Conservation (phyloP, 2,329 filamentous ascomycete genomes). For the Fusarium illudens region DNA sequence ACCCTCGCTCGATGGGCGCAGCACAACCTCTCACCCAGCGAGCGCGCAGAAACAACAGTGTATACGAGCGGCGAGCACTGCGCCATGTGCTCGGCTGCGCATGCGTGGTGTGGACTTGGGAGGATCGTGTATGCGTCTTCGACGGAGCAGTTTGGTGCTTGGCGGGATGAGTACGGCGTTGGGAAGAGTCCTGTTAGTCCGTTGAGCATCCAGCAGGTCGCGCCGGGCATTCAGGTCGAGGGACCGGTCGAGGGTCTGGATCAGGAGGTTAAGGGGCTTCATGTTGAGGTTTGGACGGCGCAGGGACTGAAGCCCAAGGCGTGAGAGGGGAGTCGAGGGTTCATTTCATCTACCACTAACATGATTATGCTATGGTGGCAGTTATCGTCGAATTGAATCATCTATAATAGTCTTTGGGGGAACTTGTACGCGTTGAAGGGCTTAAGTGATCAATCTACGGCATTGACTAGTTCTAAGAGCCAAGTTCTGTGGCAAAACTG, state of each 20-base stretch:
- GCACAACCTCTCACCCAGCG: conserved; percentile 44
- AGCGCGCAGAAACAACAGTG: conserved; percentile 50
- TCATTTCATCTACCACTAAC: background rate
- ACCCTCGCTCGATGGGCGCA: conserved; percentile 51
- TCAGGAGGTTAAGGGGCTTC: conserved; percentile 43
- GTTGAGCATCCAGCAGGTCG: conserved; percentile 44
- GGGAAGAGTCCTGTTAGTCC: conserved; percentile 27
- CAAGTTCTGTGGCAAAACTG: background rate
- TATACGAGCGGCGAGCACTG: conserved; percentile 52
- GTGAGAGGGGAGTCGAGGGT: background rate
- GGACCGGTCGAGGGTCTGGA: conserved; percentile 44
- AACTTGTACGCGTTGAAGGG: background rate
- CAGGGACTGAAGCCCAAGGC: conserved; percentile 20
- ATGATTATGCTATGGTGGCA: background rate
- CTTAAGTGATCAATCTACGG: background rate
- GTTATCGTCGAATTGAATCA: background rate
- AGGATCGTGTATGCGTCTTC: conserved; percentile 48
- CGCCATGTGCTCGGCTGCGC: conserved; percentile 49
- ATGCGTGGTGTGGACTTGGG: conserved; percentile 48
- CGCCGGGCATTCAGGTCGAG: conserved; percentile 40
- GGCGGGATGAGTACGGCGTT: conserved; percentile 43
- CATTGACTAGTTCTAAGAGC: background rate
- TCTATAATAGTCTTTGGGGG: background rate
- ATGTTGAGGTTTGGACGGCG: conserved; percentile 34
- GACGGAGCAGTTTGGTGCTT: conserved; percentile 40